Percentiles rank a stretch among this genome's conserved stretches.
These are phyloP conservation scores for Phytophthora citrophthora DNA, from an alignment of 352 stramenopile genomes.

Conservation along the genomic window DNA sequence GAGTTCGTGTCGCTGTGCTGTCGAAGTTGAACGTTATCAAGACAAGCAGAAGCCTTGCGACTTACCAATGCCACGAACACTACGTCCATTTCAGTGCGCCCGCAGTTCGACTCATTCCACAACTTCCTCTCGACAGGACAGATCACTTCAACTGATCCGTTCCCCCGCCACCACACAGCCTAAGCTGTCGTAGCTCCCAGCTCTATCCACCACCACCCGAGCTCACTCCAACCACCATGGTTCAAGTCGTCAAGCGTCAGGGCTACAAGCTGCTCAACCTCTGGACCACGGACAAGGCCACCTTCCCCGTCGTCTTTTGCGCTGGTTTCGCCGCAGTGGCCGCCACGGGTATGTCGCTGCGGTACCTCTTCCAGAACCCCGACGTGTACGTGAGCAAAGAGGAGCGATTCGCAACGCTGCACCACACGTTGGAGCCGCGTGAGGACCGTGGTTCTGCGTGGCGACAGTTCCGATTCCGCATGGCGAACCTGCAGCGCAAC, in stretches of 20 bases:
- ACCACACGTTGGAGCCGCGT: constrained; percentile 48
- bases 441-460: constrained; percentile 48
- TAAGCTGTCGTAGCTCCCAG: too few relatives aligned
- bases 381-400: constrained; percentile 78
- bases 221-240: constrained; percentile 8
- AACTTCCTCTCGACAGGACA: constrained; percentile 8
- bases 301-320: constrained; percentile 68
- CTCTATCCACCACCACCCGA: too few relatives aligned
- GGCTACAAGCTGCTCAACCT: constrained; percentile 52
- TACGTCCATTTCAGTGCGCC: background rate
- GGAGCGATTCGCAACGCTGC: constrained; percentile 45
- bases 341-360: constrained; percentile 42
- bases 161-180: too few relatives aligned
- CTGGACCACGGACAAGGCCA: constrained; percentile 66
- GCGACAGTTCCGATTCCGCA: constrained; percentile 70
- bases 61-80: constrained; percentile 4
- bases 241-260: constrained; percentile 28
- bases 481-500: constrained; percentile 71
- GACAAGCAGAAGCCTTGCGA: too few relatives aligned
- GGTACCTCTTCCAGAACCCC: constrained; percentile 60
- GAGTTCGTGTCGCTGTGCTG: background rate
- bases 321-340: constrained; percentile 38
- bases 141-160: constrained; percentile 13
- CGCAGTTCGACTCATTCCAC: background rate
- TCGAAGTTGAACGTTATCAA: background rate